Evolutionary conservation across 2,329 filamentous ascomycete species (phyloP), one percentile per base, ranked within the genome.

Genomic region (Chaetomiaceae sp.): DNA sequence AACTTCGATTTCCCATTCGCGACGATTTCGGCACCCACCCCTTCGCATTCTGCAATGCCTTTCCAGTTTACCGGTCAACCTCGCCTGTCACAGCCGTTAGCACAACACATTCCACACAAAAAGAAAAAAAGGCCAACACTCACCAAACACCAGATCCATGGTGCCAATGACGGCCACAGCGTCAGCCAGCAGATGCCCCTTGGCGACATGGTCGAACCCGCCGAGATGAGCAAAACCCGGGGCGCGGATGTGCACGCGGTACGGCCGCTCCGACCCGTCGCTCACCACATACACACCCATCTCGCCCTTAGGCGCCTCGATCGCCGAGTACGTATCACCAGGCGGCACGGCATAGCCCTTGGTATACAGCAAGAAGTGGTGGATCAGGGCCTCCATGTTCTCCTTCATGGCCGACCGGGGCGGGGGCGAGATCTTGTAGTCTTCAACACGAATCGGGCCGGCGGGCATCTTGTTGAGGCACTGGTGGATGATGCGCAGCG

Each of bases 381-480:
- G 94, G 70, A 99, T 99, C 39, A 99, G 83, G 36, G 94, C 91
- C 77, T 99, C 94, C 95, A 99, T 99, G 79, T 99, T 99, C 83
- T 99, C 94, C 83, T 99, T 99, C 94, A 99, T 99, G 67, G 94
- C 94, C 40, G 89, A 81, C 68, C 94, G 86, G n/a, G 94, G 95
- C 58, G 94, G 94, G 20, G 94, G 94, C 3, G 89, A 88, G 67
- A 99, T 83, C 83, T 99, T 99, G 84, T 97, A 99, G 75, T 99
- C 94, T 75, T 99, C 94, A 38, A 96, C 90, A 63, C 92, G 88
- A 69, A 97, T 83, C 48, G 94, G 94, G 25, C 94, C 94, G 45
- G 89, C 81, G 45, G 95, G 92, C 89, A 99, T 99, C 79, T 99
- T 90, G 81, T 99, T 97, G 65, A 99, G 77, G 74, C 95, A 99